Evolutionary conservation across 805 yeast species (phyloP).

Genomic region (Cyberlindnera petersonii): DNA sequence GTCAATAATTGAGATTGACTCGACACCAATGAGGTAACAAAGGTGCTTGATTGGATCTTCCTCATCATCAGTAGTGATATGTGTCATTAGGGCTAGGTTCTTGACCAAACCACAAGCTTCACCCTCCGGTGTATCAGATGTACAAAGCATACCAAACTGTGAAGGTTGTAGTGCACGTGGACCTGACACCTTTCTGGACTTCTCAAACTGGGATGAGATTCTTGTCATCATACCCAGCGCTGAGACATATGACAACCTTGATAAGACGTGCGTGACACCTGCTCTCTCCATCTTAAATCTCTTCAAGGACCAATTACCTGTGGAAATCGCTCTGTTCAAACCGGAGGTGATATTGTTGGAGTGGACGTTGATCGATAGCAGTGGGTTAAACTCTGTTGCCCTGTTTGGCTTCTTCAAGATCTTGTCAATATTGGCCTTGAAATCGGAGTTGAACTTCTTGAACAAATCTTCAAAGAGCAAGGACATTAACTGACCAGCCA

Average conservation of each 20-base stretch:
- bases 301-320: constrained; percentile 98
- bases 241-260: constrained; percentile 86
- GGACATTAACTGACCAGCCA: constrained; percentile 97
- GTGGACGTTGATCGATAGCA: constrained; percentile 83
- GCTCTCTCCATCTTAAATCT: constrained; percentile 99
- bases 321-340: constrained; percentile 91
- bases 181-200: constrained; percentile 95
- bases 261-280: constrained; percentile 95
- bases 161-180: constrained; percentile 99
- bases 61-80: constrained; percentile 97
- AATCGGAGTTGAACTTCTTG: constrained; percentile 92
- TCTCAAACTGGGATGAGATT: constrained; percentile 97
- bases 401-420: constrained; percentile 90
- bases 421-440: constrained; percentile 91
- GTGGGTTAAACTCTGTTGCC: constrained; percentile 92
- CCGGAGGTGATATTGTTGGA: constrained; percentile 93
- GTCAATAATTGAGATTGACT: constrained; percentile 75
- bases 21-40: constrained; percentile 84
- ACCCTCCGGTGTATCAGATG: constrained; percentile 99
- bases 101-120: constrained; percentile 99
- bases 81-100: constrained; percentile 96
- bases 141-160: constrained; percentile 98
- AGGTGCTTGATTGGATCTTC: constrained; percentile 79
- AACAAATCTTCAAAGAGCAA: constrained; percentile 93
- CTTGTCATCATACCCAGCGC: constrained; percentile 99